Evolutionary conservation across 495 filamentous ascomycete species (phyloP).

Genomic region (Aspergillus nidulans): DNA sequence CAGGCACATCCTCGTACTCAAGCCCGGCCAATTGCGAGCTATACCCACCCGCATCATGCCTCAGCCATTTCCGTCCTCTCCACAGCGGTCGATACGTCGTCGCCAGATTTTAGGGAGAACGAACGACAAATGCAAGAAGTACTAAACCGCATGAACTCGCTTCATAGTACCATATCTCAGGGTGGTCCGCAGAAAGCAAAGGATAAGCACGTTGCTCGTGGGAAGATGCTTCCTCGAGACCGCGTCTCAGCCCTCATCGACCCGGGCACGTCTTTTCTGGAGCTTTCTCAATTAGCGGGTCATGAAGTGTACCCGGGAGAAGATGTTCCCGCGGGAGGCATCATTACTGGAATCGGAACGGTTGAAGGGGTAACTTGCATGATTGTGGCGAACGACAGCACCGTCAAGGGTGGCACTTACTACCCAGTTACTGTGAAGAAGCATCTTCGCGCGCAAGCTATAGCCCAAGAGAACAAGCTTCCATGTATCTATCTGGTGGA

Average conservation of each 20-base stretch:
- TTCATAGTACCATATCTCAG: conserved; percentile 66
- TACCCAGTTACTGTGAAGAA: conserved; percentile 98
- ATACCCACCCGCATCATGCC: conserved; percentile 64
- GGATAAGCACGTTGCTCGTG: conserved; percentile 80
- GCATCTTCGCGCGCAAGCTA: conserved; percentile 86
- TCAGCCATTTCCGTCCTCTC: conserved; percentile 72
- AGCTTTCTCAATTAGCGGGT: conserved; percentile 82
- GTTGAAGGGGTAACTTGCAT: conserved; percentile 89
- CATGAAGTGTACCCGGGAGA: conserved; percentile 83
- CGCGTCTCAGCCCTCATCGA: conserved; percentile 85
- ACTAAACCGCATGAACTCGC: conserved; percentile 55
- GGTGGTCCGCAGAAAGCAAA: conserved; percentile 81
- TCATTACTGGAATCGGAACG: conserved; percentile 88
- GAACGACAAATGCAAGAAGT: conserved; percentile 70
- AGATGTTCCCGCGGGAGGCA: conserved; percentile 81
- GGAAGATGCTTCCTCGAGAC: conserved; percentile 94
- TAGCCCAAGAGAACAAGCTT: conserved; percentile 82
- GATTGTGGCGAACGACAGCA: conserved; percentile 96
- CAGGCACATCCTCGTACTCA: not conserved
- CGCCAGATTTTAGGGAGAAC: conserved; percentile 79
- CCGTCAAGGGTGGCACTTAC: conserved; percentile 98
- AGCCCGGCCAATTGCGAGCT: conserved; percentile 27
- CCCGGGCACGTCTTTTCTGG: conserved; percentile 83
- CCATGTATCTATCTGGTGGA: conserved; percentile 96
- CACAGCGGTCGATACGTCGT: conserved; percentile 69